These are phyloP conservation scores for Boletus rubescentipes DNA, from an alignment of 768 basidiomycete species.

Conservation along the genomic window DNA sequence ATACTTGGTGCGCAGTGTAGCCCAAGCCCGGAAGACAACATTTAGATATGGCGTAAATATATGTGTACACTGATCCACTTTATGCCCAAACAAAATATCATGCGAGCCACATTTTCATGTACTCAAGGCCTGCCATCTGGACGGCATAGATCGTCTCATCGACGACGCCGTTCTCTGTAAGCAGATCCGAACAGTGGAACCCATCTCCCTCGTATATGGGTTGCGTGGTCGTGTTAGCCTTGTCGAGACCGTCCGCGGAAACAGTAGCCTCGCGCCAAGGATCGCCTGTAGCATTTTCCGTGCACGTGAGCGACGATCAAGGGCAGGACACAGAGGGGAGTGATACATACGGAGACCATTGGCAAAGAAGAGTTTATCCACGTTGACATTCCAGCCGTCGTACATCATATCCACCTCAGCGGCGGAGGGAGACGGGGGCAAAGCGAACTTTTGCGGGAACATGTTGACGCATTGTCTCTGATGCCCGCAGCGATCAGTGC, in stretches of 20 bases:
- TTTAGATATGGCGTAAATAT: no score
- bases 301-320: background rate
- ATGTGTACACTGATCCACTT: no score
- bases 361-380: conserved; percentile 63
- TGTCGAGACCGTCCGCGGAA: conserved; percentile 49
- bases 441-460: conserved; percentile 60
- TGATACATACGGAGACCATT: conserved; percentile 57
- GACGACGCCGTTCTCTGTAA: conserved; percentile 36
- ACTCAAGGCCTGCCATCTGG: conserved; percentile 49
- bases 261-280: conserved; percentile 73
- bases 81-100: background rate
- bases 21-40: no score
- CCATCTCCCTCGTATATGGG: conserved; percentile 60
- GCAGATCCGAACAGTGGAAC: conserved; percentile 71
- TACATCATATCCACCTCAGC: conserved; percentile 49
- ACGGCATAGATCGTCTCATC: conserved; percentile 55
- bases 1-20: no score
- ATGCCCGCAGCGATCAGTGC: background rate
- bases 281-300: conserved; percentile 45
- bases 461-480: conserved; percentile 67
- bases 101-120: conserved; percentile 58
- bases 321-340: background rate
- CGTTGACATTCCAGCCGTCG: conserved; percentile 59
- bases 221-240: conserved; percentile 49
- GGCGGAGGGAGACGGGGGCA: conserved; percentile 44